Evolutionary conservation across 1,284 basidiomycete species (phyloP), one percentile per base, ranked within the genome.

Genomic region (Trichosporon ovoides): DNA sequence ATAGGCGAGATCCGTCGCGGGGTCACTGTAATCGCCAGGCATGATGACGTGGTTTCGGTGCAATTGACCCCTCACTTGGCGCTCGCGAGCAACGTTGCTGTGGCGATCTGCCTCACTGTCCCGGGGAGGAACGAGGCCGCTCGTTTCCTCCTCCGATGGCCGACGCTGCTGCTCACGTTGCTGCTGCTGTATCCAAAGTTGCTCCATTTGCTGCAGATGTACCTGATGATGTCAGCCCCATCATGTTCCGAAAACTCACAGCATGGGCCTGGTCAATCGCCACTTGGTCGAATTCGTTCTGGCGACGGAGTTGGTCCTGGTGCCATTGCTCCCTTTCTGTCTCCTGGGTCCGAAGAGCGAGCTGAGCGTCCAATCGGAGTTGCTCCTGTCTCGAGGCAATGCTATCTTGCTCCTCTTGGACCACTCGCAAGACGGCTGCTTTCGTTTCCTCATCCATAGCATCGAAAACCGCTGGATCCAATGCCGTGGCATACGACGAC

Each of bases 321-420:
- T 63, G 56, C 66, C 60, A 62, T 19, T 60, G 57, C 35, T 72
- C 73, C 38, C 73, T 67, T 57, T 78, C 76, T 34, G 64, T 66
- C 51, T 73, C 71, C 61, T 78, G 76, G 50, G 74, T 72, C 38
- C 65, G 63, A 51, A 70, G 59, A 2, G 76, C 76, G 2, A 75
- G 54, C 40, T 67, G 64, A 53, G 70, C 67, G 55, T 77, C 76
- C 36, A 65, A 66, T 19, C 18, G 7, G 1, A 57, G 38, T 4
- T 38, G 36, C 43, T 63, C 62, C 13, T 71, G 56, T 16, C 19
- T 9, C n/a, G 61, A 58, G 38, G 63, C 62, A 3, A 53, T 57
- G 18, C 58, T 35, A 16, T 63, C 61, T 28, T 65, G 61, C 10
- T 59, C 62, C 28, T 62, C 51, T 40, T 74, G 69, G 16, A 70